Base-by-base conservation (phyloP, 306 rosid species). In the Phaseolus lunatus region DNA sequence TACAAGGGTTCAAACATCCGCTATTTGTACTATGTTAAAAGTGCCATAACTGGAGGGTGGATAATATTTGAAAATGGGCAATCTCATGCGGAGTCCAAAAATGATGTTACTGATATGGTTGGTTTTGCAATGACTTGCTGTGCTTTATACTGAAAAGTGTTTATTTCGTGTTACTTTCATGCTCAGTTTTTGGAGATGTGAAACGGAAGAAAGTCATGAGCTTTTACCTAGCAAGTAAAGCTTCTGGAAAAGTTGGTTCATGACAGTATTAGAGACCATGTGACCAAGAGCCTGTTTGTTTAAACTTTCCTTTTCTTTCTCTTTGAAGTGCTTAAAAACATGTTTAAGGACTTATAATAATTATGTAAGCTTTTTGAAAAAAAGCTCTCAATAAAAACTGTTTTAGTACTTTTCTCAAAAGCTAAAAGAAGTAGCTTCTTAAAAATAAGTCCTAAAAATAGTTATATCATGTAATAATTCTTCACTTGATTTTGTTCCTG, bases 1-100 rank as follows among this genome's bases (percentile, higher is more conserved):
- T 96, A 91, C 93, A 96, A 89, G 89, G 98, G 99, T 79, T 89
- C 98, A 39, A 85, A 93, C 54, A 87, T 96, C 81, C 98, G 97
- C 48, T 96, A 91, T 82, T 84, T 96, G 84, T 96, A 96, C 78
- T 88, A 86, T 81, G 94, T 88, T 79, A 90, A 80, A 86, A 86
- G 92, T 73, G 71, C 90, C 78, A 75, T 91, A 74, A 76, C 81
- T 9, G 98, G 97, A 80, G 91, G 87, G 75, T 92, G 98, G 99
- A 83, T 93, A 80, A 84, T 81, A 66, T 72, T 86, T 79, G 99
- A 96, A 78, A 88, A 91, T 79, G 90, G 94, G 70, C 92, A 90
- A 58, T 91, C 98, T 83, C 88, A 66, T 79, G 81, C 84, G 66
- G 96, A 91, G 80, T 80, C 90, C 15, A 85, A 68, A 33, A 85